Percentiles rank a stretch among this genome's conserved stretches.
Conservation (phyloP, 106 monocot genomes). For the Dioscorea zingiberensis region DNA sequence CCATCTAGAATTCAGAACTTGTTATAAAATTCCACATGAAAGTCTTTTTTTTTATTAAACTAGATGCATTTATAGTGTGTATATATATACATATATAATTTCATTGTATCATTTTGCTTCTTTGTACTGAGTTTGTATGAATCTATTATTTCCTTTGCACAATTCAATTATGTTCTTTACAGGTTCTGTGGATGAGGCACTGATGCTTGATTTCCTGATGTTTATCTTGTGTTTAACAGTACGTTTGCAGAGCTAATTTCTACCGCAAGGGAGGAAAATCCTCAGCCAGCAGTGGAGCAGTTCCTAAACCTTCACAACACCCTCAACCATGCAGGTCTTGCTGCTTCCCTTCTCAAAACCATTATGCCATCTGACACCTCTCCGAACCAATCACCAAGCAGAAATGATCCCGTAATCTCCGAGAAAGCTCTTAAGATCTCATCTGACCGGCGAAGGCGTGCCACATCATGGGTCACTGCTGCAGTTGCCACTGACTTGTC, state of each 20-base stretch:
- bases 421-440: constrained; percentile 34
- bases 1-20: too few relatives aligned
- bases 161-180: too few relatives aligned
- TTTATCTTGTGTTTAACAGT: constrained; percentile 23
- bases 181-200: too few relatives aligned
- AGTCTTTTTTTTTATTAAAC: too few relatives aligned
- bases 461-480: constrained; percentile 53
- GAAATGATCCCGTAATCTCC: constrained; percentile 3
- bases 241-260: constrained; percentile 69
- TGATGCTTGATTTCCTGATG: too few relatives aligned
- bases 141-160: too few relatives aligned
- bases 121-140: too few relatives aligned
- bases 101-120: too few relatives aligned
- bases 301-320: constrained; percentile 58
- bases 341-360: constrained; percentile 47
- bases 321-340: constrained; percentile 29
- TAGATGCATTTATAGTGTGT: too few relatives aligned
- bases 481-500: constrained; percentile 67
- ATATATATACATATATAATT: too few relatives aligned
- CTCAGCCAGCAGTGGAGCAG: constrained; percentile 70
- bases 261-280: constrained; percentile 53
- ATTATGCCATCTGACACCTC: constrained; percentile 5
- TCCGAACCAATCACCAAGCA: constrained; percentile 14
- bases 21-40: too few relatives aligned
- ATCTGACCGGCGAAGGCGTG: constrained; percentile 30